phyloP scores from a whole-genome alignment of 176 grass and related monocot species.

The Oryza brachyantha region DNA sequence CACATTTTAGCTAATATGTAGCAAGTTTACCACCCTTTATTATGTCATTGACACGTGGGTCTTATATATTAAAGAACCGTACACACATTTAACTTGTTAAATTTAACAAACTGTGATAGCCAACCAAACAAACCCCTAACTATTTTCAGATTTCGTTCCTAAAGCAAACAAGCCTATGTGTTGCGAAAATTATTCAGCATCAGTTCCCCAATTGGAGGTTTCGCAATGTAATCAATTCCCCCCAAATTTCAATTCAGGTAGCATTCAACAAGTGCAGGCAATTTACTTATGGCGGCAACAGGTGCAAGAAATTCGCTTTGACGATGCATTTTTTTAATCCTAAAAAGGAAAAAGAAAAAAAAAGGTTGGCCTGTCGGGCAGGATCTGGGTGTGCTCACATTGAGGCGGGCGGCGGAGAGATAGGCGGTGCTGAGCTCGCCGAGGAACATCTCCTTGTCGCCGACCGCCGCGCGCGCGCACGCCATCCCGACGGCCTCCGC shows the following conservation, averaged over 20 bases:
- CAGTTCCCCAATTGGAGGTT: not conserved
- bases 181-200: not conserved
- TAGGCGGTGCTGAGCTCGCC: conserved; percentile 54
- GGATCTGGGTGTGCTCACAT: conserved; percentile 29
- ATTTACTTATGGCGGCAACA: too few relatives aligned
- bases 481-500: conserved; percentile 50
- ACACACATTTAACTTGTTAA: too few relatives aligned
- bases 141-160: not conserved
- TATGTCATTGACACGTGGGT: too few relatives aligned
- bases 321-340: too few relatives aligned
- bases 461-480: conserved; percentile 30
- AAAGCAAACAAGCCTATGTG: not conserved
- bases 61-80: too few relatives aligned
- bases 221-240: not conserved
- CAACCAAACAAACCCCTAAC: too few relatives aligned
- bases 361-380: not conserved
- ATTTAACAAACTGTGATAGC: too few relatives aligned
- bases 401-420: conserved; percentile 35
- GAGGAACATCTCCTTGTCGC: conserved; percentile 53
- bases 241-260: not conserved
- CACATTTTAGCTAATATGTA: too few relatives aligned
- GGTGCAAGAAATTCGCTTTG: too few relatives aligned
- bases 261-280: not conserved
- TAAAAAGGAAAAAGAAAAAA: not conserved
- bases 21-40: too few relatives aligned